These are phyloP conservation scores for Dryas drummondii DNA, from an alignment of 306 rosid genomes.

Conservation along the genomic window DNA sequence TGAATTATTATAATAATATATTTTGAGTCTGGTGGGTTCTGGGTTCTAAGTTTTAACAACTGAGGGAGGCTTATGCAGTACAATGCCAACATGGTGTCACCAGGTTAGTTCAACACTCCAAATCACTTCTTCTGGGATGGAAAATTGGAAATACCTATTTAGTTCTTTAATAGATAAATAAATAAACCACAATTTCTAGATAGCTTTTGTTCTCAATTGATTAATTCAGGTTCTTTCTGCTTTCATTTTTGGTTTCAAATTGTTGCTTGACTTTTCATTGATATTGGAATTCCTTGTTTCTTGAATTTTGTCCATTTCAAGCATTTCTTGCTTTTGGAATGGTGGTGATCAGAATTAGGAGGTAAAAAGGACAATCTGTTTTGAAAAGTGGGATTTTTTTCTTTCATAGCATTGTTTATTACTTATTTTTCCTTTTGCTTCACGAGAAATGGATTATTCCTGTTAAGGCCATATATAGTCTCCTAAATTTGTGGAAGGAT, in stretches of 20 bases:
- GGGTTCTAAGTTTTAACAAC: slow-evolving; percentile 5
- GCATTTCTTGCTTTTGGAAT: not conserved
- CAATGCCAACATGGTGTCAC: slow-evolving; percentile 9
- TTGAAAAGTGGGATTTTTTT: not conserved
- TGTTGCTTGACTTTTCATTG: not conserved
- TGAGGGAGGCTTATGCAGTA: slow-evolving; percentile 27
- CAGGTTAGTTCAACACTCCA: not conserved
- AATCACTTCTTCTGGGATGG: not conserved
- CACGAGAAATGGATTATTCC: not conserved
- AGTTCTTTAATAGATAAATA: not conserved
- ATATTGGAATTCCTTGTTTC: not conserved
- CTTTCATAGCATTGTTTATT: not conserved
- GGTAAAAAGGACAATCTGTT: not conserved
- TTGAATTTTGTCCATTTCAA: not conserved
- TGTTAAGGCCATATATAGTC: not conserved
- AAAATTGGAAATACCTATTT: not conserved
- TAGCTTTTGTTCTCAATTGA: not conserved
- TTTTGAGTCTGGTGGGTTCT: not conserved
- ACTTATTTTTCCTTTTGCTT: not conserved
- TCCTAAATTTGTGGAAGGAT: not conserved
- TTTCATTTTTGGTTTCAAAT: not conserved
- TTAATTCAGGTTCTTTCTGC: not conserved
- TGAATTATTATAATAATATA: not conserved
- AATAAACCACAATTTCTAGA: not conserved
- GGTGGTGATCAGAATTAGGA: not conserved